Percentiles rank a stretch among this genome's conserved stretches.
Conservation (phyloP, 2,329 filamentous ascomycete genomes). For the Cladosporium sphaerospermum region DNA sequence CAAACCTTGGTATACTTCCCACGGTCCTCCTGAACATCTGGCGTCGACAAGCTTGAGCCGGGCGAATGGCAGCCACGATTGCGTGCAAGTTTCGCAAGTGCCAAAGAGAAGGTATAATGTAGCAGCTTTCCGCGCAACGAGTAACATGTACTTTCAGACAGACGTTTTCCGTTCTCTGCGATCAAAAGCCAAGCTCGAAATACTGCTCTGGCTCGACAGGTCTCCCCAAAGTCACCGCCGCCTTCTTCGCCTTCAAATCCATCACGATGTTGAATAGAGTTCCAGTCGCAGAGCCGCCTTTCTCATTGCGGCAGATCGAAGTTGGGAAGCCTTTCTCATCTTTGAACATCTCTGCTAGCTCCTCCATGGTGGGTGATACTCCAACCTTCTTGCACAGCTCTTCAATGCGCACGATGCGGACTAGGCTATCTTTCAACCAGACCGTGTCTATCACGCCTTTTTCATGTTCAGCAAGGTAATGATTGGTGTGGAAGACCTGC, state of each 20-base stretch:
- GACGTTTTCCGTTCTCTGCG: too few relatives aligned
- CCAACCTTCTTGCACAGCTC: slow-evolving; percentile 29
- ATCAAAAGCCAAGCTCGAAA: slow-evolving; percentile 20
- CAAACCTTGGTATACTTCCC: too few relatives aligned
- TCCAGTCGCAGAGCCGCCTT: slow-evolving; percentile 19
- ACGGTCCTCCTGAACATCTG: too few relatives aligned
- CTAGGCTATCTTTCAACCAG: slow-evolving; percentile 37
- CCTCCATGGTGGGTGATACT: slow-evolving; percentile 29
- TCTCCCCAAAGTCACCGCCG: slow-evolving; percentile 28
- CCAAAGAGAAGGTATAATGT: too few relatives aligned
- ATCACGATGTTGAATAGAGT: slow-evolving; percentile 36
- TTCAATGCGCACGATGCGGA: slow-evolving; percentile 12
- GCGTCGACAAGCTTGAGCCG: too few relatives aligned
- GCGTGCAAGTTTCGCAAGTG: too few relatives aligned
- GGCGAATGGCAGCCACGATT: too few relatives aligned
- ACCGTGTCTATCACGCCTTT: slow-evolving; percentile 34
- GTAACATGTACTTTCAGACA: too few relatives aligned
- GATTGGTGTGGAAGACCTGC: slow-evolving; percentile 40
- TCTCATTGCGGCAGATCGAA: slow-evolving; percentile 30
- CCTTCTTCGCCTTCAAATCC: slow-evolving; percentile 28
- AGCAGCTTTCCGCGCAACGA: too few relatives aligned
- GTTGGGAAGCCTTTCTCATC: slow-evolving; percentile 36
- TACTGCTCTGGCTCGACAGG: slow-evolving; percentile 26
- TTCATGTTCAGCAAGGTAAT: slow-evolving; percentile 35
- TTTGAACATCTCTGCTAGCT: slow-evolving; percentile 33